Base-by-base conservation (phyloP, 192 early-diverging fungal genomes). In the Physocladia obscura region DNA sequence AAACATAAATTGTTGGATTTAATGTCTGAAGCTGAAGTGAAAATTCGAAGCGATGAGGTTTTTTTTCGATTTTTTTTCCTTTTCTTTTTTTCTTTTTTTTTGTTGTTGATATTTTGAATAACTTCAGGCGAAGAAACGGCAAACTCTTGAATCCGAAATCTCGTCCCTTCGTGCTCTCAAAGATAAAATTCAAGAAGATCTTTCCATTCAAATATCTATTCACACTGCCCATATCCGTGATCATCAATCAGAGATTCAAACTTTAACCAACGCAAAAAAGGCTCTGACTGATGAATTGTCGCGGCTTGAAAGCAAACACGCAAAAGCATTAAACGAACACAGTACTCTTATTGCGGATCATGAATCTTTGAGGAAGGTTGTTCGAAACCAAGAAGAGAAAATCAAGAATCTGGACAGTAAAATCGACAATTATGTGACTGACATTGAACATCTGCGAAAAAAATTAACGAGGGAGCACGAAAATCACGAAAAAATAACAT, bases 181-280 rank as follows among this genome's bases (percentile, higher is more conserved):
- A 31, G 79, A 81, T 35, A 39, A 63, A n/a, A 31, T 76, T 26
- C 65, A 70, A 61, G 40, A 57, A 30, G 68, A 77, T 30, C 52
- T 77, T 4, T 29, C 69, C 1, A n/a, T 59, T 11, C 71, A 74
- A 49, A 34, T 51, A 11, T 40, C 54, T 22, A n/a, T 32, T 8
- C 61, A 70, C 36, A 51, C 69, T 3, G 37, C 63, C 17, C 32
- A 52, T 38, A 13, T 72, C 21, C 61, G 69, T 26, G 75, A 78
- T 21, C 72, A 72, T 57, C 78, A 83, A 61, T n/a, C 62, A 13
- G 76, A 83, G 51, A 48, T 67, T 22, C 54, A 76, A 17, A 69
- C 58, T 27, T 56, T 71, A 35, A 61, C 62, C 24, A 57, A 71
- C 3, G 34, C 70, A 31, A 51, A 70, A 26, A 34, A 29, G 3